Evolutionary conservation across 352 stramenopile genomes (phyloP), one percentile per base, ranked within the genome.

Genomic region (Phytophthora boehmeriae): DNA sequence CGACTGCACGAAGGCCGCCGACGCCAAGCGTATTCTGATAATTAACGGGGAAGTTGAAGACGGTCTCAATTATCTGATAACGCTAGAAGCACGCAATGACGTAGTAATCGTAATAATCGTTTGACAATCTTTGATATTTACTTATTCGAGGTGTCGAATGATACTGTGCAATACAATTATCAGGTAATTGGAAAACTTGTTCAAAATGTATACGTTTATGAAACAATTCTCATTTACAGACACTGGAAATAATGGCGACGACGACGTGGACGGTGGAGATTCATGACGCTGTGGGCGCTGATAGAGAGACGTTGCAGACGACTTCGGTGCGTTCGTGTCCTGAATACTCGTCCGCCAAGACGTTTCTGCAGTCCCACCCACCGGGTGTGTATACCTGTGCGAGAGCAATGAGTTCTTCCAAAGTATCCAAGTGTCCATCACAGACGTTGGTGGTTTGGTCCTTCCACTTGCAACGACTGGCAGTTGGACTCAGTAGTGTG

Each of bases 301-400:
- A 49, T 27, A 11, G 22, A 4, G 20, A 49, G 1, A 35, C 14
- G 9, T 16, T 66, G 19, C 19, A 48, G 28, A 20, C 27, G 10
- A 20, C 50, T 9, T n/a, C 5, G 17, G 57, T 63, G 23, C 25
- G 17, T 2, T n/a, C 23, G 22, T 52, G 45, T 45, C 25, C 47
- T 20, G 66, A 75, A 6, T 23, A 68, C 9, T n/a, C 52, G n/a
- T 78, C 58, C 19, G 65, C 79, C 1, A 90, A 84, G 60, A 44
- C 43, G 23, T 89, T 91, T 43, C 56, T 93, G 30, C 44, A 78
- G 34, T 68, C 75, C 17, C 66, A 63, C 8, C 74, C 81, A 20
- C 20, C 46, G 6, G 83, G 83, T 42, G 73, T 89, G 41, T 93
- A 91, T 71, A 87, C 83, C 20, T 90, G 81, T 34, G 73, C 66